Evolutionary conservation across 371 early-diverging fungal genomes (phyloP).

Genomic region (Chytridiales sp.): DNA sequence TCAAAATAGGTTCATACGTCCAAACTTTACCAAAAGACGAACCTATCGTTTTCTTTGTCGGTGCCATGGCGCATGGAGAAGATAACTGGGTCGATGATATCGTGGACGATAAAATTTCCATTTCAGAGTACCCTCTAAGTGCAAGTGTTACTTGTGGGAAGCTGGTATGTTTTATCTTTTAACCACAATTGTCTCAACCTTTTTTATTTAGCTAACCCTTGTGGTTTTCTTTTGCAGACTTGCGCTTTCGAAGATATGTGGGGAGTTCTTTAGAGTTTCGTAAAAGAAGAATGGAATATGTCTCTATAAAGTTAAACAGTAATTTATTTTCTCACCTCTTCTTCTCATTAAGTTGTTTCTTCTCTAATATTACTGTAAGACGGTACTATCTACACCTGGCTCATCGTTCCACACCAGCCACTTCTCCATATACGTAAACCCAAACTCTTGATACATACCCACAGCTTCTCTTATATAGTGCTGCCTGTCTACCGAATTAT

Average conservation of each 20-base stretch:
- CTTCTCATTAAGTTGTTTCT: no score
- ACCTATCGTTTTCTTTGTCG: constrained; percentile 86
- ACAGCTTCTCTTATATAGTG: no score
- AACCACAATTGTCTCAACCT: neutral
- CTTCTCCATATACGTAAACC: no score
- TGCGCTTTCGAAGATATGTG: constrained; percentile 48
- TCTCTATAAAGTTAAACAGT: no score
- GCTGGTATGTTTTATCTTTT: constrained; percentile 26
- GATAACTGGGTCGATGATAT: constrained; percentile 90
- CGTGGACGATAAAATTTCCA: constrained; percentile 93
- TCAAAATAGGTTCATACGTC: constrained; percentile 77
- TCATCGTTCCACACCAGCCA: no score
- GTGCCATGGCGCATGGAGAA: constrained; percentile 96
- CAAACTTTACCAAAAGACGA: constrained; percentile 75
- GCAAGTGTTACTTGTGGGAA: constrained; percentile 95
- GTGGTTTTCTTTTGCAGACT: constrained; percentile 18
- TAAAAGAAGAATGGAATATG: no score
- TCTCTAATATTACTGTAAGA: no score
- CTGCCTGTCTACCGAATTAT: no score
- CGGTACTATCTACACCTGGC: no score
- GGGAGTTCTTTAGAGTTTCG: constrained; percentile 42
- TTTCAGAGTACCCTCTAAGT: constrained; percentile 92
- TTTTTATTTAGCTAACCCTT: neutral
- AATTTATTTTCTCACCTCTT: no score
- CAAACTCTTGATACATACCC: no score